These are phyloP conservation scores for Brettanomyces bruxellensis DNA, from an alignment of 805 yeast genomes.

Conservation along the genomic window DNA sequence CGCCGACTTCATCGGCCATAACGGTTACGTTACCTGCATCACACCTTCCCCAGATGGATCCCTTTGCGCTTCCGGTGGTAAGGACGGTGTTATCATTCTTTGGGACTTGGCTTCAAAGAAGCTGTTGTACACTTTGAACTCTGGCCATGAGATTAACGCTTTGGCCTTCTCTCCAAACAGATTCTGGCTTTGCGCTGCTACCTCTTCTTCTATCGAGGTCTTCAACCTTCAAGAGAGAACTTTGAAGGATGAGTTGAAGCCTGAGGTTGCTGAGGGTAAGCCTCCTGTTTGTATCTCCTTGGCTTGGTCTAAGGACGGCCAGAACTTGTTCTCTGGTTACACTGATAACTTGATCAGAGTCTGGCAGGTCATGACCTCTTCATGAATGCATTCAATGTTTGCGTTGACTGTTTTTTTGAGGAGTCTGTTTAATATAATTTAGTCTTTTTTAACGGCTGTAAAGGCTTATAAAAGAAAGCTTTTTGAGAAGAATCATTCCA, in stretches of 20 bases:
- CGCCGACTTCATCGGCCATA: constrained; percentile 98
- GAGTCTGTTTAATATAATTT: constrained; percentile 2
- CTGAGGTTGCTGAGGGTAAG: constrained; percentile 94
- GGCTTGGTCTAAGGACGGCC: constrained; percentile 99
- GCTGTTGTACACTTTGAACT: constrained; percentile 86
- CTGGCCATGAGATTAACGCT: constrained; percentile 96
- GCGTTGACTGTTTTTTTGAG: constrained; percentile 1
- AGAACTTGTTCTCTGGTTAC: constrained; percentile 99
- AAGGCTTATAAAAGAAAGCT: no score
- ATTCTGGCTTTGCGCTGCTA: constrained; percentile 99
- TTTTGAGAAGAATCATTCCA: no score
- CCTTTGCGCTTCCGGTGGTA: constrained; percentile 98
- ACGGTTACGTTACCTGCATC: constrained; percentile 95
- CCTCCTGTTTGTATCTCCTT: constrained; percentile 97
- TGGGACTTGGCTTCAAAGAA: constrained; percentile 89
- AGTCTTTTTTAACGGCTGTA: not conserved
- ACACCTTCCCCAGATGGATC: constrained; percentile 99
- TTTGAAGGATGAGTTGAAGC: constrained; percentile 94
- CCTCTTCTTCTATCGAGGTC: constrained; percentile 95
- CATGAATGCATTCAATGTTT: constrained; percentile 17
- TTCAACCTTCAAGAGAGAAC: constrained; percentile 93
- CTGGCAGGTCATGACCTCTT: constrained; percentile 98
- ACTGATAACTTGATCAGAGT: constrained; percentile 99
- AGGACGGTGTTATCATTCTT: constrained; percentile 96
- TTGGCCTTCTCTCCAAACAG: constrained; percentile 99